Evolutionary conservation across 805 yeast species (phyloP).

Genomic region (Candida palmyrensis): DNA sequence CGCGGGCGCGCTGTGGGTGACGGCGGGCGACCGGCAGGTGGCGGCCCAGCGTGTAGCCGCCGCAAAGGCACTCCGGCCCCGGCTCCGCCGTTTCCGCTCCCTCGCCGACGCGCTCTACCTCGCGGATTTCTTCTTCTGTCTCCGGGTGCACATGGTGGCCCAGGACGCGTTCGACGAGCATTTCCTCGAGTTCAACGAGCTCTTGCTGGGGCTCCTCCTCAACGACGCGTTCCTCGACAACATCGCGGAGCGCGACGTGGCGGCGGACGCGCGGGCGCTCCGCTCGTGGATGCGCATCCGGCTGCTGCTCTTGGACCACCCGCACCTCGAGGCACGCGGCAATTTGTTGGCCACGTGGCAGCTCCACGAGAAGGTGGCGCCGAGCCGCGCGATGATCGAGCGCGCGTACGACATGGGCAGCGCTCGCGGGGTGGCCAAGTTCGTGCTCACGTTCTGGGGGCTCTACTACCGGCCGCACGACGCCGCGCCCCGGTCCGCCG

Average conservation of each 20-base stretch:
- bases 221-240: slow-evolving; percentile 14
- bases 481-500: no score
- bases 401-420: slow-evolving; percentile 4
- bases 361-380: slow-evolving; percentile 20
- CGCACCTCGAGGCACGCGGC: slow-evolving; percentile 25
- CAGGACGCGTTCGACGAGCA: slow-evolving; percentile 15
- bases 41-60: no score
- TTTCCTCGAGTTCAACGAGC: slow-evolving; percentile 23
- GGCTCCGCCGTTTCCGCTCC: slow-evolving; percentile 13
- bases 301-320: slow-evolving; percentile 19
- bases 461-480: no score
- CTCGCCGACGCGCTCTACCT: slow-evolving; percentile 19
- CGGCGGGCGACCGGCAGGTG: no score
- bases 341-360: slow-evolving; percentile 19
- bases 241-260: slow-evolving; percentile 12
- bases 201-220: slow-evolving; percentile 15
- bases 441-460: no score
- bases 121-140: slow-evolving; percentile 21
- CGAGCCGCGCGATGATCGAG: slow-evolving; percentile 14
- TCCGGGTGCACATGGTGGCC: slow-evolving; percentile 15
- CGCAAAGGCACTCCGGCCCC: slow-evolving; percentile 13
- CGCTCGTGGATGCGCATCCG: slow-evolving; percentile 24
- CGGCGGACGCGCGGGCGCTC: slow-evolving; percentile 13
- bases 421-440: no score
- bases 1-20: no score